A percentile compares a stretch with the other conserved stretches of the same genome.
These are phyloP conservation scores for Puccinellia tenuiflora DNA, from an alignment of 176 grass and related monocot species.

Conservation along the genomic window DNA sequence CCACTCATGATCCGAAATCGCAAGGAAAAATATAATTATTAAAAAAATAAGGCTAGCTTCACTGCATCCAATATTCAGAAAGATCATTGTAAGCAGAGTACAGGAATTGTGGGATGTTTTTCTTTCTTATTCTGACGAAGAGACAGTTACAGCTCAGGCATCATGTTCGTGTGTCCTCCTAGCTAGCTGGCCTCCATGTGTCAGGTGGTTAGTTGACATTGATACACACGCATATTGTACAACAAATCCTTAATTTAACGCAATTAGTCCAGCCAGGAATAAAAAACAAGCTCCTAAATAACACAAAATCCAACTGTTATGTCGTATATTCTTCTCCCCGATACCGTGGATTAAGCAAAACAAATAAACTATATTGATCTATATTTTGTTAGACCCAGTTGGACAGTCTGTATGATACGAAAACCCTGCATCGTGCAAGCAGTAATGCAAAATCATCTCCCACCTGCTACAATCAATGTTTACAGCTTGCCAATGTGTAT, in stretches of 20 bases:
- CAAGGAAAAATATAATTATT: background rate
- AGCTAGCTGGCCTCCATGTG: slow-evolving; percentile 27
- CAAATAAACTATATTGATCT: background rate
- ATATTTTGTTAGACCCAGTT: slow-evolving; percentile 13
- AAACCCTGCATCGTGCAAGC: slow-evolving; percentile 15
- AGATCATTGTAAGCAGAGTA: slow-evolving; percentile 18
- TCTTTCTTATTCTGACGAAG: background rate
- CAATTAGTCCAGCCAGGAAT: slow-evolving; percentile 10
- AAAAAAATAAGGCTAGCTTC: background rate
- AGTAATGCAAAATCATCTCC: slow-evolving; percentile 20
- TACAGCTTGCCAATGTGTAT: slow-evolving; percentile 16
- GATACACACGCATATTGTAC: slow-evolving; percentile 13
- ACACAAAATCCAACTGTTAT: slow-evolving; percentile 16
- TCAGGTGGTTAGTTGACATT: slow-evolving; percentile 27
- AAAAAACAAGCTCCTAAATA: slow-evolving; percentile 1
- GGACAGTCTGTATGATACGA: slow-evolving; percentile 30
- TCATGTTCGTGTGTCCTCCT: slow-evolving; percentile 26
- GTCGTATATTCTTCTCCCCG: background rate
- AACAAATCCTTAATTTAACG: slow-evolving; percentile 23
- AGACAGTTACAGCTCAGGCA: slow-evolving; percentile 42
- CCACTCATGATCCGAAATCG: background rate
- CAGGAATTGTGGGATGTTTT: background rate
- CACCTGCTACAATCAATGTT: slow-evolving; percentile 39
- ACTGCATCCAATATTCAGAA: background rate
- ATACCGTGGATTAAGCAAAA: background rate